Base-by-base conservation (phyloP, 2,329 filamentous ascomycete genomes). In the Hymenoscyphus fraxineus region DNA sequence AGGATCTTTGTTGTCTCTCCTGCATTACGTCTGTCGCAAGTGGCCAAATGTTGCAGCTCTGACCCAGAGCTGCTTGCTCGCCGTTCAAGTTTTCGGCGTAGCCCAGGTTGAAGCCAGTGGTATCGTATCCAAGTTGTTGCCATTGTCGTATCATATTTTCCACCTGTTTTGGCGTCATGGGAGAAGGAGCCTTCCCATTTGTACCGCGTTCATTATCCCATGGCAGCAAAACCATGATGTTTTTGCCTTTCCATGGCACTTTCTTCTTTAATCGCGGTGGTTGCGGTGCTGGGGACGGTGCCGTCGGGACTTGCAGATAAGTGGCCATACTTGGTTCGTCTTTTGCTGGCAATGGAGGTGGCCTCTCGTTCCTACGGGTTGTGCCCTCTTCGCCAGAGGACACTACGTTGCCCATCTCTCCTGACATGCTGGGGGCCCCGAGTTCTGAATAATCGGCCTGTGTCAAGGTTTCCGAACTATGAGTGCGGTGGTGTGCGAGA, bases 211-310 rank as follows among this genome's bases (percentile, higher is more conserved):
- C 82, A 61, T 90, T 88, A 66, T 91, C 87, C 57, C 83, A 79
- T 6, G 90, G 91, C 22, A 93, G 78, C 32, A 88, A 79, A 55
- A 93, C 87, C 71, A 91, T 77, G 61, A 92, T 91, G 65, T 85
- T 87, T 78, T 92, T 93, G 64, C 88, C 88, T 72, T 84, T 89
- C 89, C 90, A 93, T 57, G 83, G 82, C 2, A 93, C 81, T 77
- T 88, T 91, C 75, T 90, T 93, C 78, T 84, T 91, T 7, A 85
- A 68, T 13, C 85, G 79, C n/a, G 85, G 85, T 6, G 84, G 84
- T 58, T 78, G 75, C 2, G 77, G 75, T 6, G 77, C 78, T 61
- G 73, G 72, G 5, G 69, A 68, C 9, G 64, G 51, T 1, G 65
- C 47, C 12, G 66, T 57, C 32, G 55, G 51, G 6, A 72, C 69